A percentile compares a stretch with the other conserved stretches of the same genome.
Conservation (phyloP, 345 rosid genomes). For the Punica granatum region DNA sequence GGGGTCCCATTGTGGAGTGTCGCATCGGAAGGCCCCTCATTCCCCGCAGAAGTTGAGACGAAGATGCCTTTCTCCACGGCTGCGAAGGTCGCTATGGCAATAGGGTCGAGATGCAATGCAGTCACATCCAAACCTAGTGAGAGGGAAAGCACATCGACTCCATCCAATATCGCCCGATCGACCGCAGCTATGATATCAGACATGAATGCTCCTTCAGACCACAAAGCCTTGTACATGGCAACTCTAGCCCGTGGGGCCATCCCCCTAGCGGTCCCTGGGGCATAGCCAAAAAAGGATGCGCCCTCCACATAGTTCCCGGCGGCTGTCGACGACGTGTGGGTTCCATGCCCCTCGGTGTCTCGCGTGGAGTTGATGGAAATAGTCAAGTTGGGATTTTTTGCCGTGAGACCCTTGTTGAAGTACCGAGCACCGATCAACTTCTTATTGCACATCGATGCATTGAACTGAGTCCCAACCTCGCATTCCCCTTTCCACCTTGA, state of each 20-base stretch:
- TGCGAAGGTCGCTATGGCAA: slow-evolving; percentile 46
- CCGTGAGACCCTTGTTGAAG: slow-evolving; percentile 35
- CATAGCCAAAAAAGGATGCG: slow-evolving; percentile 41
- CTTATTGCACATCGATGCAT: slow-evolving; percentile 40
- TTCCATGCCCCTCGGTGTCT: slow-evolving; percentile 46
- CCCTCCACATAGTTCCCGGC: slow-evolving; percentile 31
- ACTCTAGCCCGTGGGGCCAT: slow-evolving; percentile 38
- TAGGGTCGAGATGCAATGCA: slow-evolving; percentile 31
- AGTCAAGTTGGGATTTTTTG: slow-evolving; percentile 26
- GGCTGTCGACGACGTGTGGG: slow-evolving; percentile 48
- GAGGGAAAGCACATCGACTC: slow-evolving; percentile 44
- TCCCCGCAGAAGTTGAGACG: slow-evolving; percentile 45
- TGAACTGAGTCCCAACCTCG: slow-evolving; percentile 35
- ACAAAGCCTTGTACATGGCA: slow-evolving; percentile 48
- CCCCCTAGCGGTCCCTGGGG: slow-evolving; percentile 33
- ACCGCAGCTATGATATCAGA: slow-evolving; percentile 43
- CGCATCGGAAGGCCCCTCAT: slow-evolving; percentile 21
- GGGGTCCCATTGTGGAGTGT: slow-evolving; percentile 39
- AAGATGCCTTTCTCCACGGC: slow-evolving; percentile 40
- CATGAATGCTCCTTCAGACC: slow-evolving; percentile 21
- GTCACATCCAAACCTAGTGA: slow-evolving; percentile 29
- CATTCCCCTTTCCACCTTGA: slow-evolving; percentile 44
- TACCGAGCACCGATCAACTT: slow-evolving; percentile 47
- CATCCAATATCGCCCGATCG: slow-evolving; percentile 46
- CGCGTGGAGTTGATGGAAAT: slow-evolving; percentile 44